Evolutionary conservation across 2,329 filamentous ascomycete genomes (phyloP), one percentile per base, ranked within the genome.

Genomic region (Trichocomaceae sp.): DNA sequence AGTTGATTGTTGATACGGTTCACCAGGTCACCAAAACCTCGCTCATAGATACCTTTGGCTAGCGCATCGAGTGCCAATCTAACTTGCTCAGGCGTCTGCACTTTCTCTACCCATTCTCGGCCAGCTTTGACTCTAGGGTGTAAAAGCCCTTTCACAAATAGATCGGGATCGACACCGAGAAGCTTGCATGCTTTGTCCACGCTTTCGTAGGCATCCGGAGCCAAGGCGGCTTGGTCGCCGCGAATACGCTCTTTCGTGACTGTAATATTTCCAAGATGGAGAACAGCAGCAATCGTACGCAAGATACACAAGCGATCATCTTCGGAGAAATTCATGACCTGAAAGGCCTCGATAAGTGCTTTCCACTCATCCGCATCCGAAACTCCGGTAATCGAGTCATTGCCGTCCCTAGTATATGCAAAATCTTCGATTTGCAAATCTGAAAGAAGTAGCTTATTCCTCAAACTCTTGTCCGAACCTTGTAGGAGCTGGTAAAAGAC

Each of bases 61-160:
- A 99, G 79, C 15, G 93, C 92, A 72, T 97, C 90, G 45, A 99
- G 82, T 3, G 88, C 83, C 9, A 96, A 83, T 22, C 89, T 87
- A 45, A 96, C 95, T 69, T 99, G 93, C 61, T 99, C 95, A 0
- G 93, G 92, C 1, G 92, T 97, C 69, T 99, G 93, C 1, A 95
- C 91, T 70, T 97, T 99, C 68, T 97, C 91, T 2, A 99, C 93
- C 93, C 92, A 97, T 74, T 99, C 93, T 51, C 91, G 84, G 19
- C 93, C 93, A 42, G 93, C 93, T 72, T 96, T 96, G 41, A 99
- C 95, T 56, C 84, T 88, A 9, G 93, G 93, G 66, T 97, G 93
- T 10, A 99, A 78, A 5, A 99, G 76, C 0, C 90, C 91, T 67
- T 90, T 88, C 10, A 95, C 78, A 61, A 99, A 99, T 1, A 87